Conservation (phyloP, 2,329 filamentous ascomycete genomes). For the Thielaviopsis punctulata region DNA sequence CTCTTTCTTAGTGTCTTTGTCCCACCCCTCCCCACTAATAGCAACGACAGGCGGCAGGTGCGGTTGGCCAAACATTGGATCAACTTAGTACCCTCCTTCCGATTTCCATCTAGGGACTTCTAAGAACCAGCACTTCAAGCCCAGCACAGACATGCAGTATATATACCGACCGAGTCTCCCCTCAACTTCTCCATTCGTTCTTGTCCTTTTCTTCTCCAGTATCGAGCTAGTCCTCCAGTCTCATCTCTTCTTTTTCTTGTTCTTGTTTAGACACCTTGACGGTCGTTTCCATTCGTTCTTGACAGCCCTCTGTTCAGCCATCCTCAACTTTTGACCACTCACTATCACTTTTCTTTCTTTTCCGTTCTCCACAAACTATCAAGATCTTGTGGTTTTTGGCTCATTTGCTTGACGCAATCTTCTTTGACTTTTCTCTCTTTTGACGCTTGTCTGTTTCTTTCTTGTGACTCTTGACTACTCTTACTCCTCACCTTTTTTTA, state of each 20-base stretch:
- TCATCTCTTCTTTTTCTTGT: slow-evolving; percentile 3
- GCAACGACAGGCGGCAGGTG: too few relatives aligned
- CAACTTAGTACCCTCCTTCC: background rate
- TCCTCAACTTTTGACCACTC: background rate
- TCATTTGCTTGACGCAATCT: background rate
- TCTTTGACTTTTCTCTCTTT: too few relatives aligned
- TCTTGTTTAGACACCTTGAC: slow-evolving; percentile 8
- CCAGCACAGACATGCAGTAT: background rate
- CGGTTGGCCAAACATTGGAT: too few relatives aligned
- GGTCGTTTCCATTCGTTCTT: background rate
- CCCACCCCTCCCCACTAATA: too few relatives aligned
- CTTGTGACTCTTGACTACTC: background rate
- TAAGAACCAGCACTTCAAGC: background rate
- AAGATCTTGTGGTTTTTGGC: background rate
- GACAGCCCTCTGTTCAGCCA: background rate
- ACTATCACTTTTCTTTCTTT: too few relatives aligned
- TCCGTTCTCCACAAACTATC: background rate
- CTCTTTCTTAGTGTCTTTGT: too few relatives aligned
- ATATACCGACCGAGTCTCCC: slow-evolving; percentile 5
- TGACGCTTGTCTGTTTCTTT: background rate
- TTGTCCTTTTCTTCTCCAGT: slow-evolving; percentile 5
- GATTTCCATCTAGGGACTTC: background rate
- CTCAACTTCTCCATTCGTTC: background rate
- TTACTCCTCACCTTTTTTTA: background rate
- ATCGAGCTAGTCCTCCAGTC: slow-evolving; percentile 9